Conservation (phyloP, 164 flowering plant genomes). For the Akebia trifoliata region DNA sequence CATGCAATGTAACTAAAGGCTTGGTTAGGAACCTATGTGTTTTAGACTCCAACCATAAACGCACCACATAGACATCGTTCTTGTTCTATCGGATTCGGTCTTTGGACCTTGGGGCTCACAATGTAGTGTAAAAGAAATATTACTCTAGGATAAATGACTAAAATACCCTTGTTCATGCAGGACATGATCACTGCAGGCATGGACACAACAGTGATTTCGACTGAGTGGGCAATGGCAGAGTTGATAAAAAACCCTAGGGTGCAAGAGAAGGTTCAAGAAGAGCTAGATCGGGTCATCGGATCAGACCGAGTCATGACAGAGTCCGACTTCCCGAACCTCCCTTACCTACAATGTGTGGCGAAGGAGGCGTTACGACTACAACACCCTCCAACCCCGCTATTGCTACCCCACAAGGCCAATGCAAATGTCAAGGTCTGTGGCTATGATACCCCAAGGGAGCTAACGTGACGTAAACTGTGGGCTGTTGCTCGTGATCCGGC, state of each 20-base stretch:
- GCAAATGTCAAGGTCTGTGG: constrained; percentile 28
- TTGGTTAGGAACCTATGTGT: no score
- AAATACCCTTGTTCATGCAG: constrained; percentile 12
- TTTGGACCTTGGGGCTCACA: no score
- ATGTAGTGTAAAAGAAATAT: no score
- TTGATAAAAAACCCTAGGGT: constrained; percentile 27
- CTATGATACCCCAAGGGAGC: constrained; percentile 30
- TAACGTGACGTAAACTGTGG: constrained; percentile 25
- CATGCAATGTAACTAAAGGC: no score
- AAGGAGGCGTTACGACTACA: constrained; percentile 26
- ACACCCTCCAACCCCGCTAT: constrained; percentile 33
- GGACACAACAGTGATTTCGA: constrained; percentile 26
- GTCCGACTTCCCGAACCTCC: constrained; percentile 22
- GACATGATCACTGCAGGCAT: constrained; percentile 31
- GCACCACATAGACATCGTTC: no score
- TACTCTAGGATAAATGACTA: no score
- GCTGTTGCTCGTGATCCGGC: constrained; percentile 26
- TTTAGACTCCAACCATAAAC: no score
- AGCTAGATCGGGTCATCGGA: constrained; percentile 26
- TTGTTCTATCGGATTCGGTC: no score
- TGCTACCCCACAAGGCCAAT: constrained; percentile 33
- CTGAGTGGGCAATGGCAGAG: constrained; percentile 33
- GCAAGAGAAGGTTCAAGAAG: constrained; percentile 26
- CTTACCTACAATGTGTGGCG: constrained; percentile 21
- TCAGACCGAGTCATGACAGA: constrained; percentile 25